Evolutionary conservation across 1,284 basidiomycete species (phyloP), one percentile per base, ranked within the genome.

Genomic region (Sutorius eximius): DNA sequence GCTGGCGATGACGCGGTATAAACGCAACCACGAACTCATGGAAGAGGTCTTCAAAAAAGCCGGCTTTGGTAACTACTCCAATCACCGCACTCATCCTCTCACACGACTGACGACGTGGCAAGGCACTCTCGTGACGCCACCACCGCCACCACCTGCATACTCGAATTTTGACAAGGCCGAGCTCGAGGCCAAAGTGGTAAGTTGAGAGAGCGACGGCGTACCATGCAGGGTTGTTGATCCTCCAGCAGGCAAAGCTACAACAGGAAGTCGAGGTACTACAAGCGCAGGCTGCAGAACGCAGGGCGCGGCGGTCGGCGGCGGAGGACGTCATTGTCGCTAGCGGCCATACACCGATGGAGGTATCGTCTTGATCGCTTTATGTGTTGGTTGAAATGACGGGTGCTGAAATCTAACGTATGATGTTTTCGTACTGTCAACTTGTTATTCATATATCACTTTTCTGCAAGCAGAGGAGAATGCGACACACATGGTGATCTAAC

Each of bases 1-100:
- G 3, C 75, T 91, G 11, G 86, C 89, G 3, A 64, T 86, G 32
- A 80, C 83, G 12, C 77, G 90, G 36, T 92, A 90, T 65, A 81
- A 79, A 59, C 80, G 89, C 11, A 92, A 92, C 64, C 88, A 91
- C 60, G 89, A 91, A 49, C 75, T 85, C 59, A 90, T 91, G 87
- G 86, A 87, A 62, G 86, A 88, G 45, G 84, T 92, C 1, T 91
- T 92, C 68, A 78, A 76, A 62, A 77, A 80, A 58, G 87, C 89
- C 20, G 85, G 85, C 0, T 86, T 83, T 62, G 80, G 89, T 86
- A 59, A 54, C 75, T 67, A 24, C 37, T 15, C 10, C 45, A 29
- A 41, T 24, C 47, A 27, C 33, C 44, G 11, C 30, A 34, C 50
- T 10, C n/a, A 27, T 51, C 1, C 32, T 51, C 30, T 13, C 36